Conservation (phyloP, 1,284 basidiomycete genomes). For the Apiotrichum sp. region DNA sequence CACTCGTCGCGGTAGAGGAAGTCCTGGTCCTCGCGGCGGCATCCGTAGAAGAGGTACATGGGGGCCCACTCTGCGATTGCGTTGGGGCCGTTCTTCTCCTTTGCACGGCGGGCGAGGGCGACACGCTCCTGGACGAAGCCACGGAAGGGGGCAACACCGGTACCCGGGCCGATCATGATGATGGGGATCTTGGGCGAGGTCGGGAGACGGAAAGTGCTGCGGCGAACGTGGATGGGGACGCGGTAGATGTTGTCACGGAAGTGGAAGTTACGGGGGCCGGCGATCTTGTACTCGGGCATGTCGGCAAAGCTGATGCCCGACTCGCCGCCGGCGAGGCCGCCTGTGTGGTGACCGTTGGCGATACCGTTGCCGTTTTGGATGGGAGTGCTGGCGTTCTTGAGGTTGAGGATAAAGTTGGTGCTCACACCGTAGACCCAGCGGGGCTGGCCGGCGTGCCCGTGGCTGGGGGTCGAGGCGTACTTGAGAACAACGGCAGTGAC, state of each 20-base stretch:
- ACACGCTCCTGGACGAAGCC: slow-evolving; percentile 97
- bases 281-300: slow-evolving; percentile 70
- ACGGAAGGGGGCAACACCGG: slow-evolving; percentile 97
- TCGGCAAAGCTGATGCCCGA: slow-evolving; percentile 9
- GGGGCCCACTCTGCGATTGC: slow-evolving; percentile 91
- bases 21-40: slow-evolving; percentile 78
- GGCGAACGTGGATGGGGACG: slow-evolving; percentile 86
- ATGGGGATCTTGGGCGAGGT: slow-evolving; percentile 97
- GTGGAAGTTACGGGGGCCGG: slow-evolving; percentile 83
- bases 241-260: slow-evolving; percentile 60
- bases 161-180: slow-evolving; percentile 98
- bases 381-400: slow-evolving; percentile 66
- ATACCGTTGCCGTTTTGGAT: slow-evolving; percentile 42
- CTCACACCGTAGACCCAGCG: slow-evolving; percentile 73
- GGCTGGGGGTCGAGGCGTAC: slow-evolving; percentile 63
- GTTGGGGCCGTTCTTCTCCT: slow-evolving; percentile 83
- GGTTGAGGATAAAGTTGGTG: slow-evolving; percentile 86
- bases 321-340: slow-evolving; percentile 14
- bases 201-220: slow-evolving; percentile 92
- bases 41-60: slow-evolving; percentile 93
- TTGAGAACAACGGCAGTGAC: slow-evolving; percentile 92
- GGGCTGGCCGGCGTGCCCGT: slow-evolving; percentile 49
- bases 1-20: slow-evolving; percentile 94
- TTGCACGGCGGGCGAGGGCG: slow-evolving; percentile 83
- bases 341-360: slow-evolving; percentile 1